Conservation (phyloP, 345 rosid species). For the Gossypium raimondii region DNA sequence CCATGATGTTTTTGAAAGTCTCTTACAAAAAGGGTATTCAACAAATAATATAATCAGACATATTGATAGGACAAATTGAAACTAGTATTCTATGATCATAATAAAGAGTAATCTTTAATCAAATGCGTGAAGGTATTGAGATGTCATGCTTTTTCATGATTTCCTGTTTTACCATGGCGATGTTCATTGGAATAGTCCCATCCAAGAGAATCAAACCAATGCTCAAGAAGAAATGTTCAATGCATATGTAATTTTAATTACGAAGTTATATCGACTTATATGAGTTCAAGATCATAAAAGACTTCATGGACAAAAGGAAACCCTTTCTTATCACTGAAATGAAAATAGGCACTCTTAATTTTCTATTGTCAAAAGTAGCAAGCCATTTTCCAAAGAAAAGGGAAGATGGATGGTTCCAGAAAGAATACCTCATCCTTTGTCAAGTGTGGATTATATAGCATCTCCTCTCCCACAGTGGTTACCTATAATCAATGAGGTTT, state of each 20-base stretch:
- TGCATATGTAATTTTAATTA: neutral
- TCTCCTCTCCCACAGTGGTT: conserved; percentile 92
- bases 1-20: conserved; percentile 75
- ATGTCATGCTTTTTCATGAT: neutral
- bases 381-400: neutral
- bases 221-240: neutral
- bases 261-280: neutral
- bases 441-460: conserved; percentile 65
- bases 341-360: neutral
- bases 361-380: neutral
- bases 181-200: neutral
- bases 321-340: neutral
- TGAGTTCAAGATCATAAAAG: neutral
- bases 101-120: neutral
- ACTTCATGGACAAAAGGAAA: neutral
- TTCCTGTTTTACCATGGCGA: no score
- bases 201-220: neutral
- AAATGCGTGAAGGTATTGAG: neutral
- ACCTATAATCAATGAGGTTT: conserved; percentile 43
- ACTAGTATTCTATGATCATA: neutral
- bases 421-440: conserved; percentile 70
- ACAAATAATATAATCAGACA: neutral
- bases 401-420: neutral
- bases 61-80: neutral
- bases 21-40: conserved; percentile 43